Evolutionary conservation across 495 filamentous ascomycete species (phyloP).

Genomic region (Baudoinia panamericana): DNA sequence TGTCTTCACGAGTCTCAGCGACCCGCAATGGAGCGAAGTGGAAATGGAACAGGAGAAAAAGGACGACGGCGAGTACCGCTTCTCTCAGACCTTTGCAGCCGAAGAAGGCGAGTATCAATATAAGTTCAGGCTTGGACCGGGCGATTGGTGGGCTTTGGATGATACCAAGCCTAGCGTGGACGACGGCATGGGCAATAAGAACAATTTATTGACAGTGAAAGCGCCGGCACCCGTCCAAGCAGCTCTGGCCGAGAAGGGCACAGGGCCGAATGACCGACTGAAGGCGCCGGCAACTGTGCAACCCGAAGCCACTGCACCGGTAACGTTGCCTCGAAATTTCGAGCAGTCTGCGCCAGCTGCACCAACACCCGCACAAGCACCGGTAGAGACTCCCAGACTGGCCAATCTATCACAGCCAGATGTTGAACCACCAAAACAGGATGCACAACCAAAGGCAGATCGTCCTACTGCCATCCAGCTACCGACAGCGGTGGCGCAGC

Average conservation of each 20-base stretch:
- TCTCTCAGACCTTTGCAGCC: slow-evolving; percentile 29
- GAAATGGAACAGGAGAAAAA: slow-evolving; percentile 40
- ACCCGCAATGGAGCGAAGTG: slow-evolving; percentile 47
- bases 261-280: neutral
- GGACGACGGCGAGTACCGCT: slow-evolving; percentile 23
- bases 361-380: neutral
- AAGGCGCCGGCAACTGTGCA: neutral
- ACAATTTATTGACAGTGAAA: slow-evolving; percentile 40
- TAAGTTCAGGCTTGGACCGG: slow-evolving; percentile 52
- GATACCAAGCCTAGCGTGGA: slow-evolving; percentile 40
- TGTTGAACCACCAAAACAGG: too few species aligned
- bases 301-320: neutral
- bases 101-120: slow-evolving; percentile 47
- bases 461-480: neutral
- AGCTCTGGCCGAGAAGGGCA: neutral
- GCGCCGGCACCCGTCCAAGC: neutral
- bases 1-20: slow-evolving; percentile 51
- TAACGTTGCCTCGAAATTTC: neutral
- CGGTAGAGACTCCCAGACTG: neutral
- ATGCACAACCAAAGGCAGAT: neutral
- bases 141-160: slow-evolving; percentile 54
- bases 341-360: neutral
- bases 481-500: neutral
- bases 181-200: slow-evolving; percentile 44
- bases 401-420: too few species aligned